Evolutionary conservation across 371 early-diverging fungal species (phyloP), one percentile per base, ranked within the genome.

Genomic region (Mortierella sp.): DNA sequence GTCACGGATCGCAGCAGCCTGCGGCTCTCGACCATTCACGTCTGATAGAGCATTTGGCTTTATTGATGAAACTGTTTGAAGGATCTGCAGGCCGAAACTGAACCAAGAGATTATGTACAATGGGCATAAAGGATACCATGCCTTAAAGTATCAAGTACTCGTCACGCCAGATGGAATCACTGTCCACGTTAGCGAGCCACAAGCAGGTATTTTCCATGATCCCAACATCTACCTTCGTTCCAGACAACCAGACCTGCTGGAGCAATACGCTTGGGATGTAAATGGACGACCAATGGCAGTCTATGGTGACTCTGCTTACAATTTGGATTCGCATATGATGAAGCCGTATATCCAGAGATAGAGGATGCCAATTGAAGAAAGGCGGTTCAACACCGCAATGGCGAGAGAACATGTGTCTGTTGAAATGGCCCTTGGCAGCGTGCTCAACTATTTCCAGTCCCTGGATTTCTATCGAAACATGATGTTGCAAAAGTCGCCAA

Each of bases 11-110:
- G 29, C 5, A 15, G 56, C 56, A 18, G 15, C 30, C 29, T 26
- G 56, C 56, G 56, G 29, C 56, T 60, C 56, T 68, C 11, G 57
- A 57, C n/a, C n/a, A n/a, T n/a, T n/a, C n/a, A n/a, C n/a, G n/a
- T n/a, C n/a, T n/a, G n/a, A n/a, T n/a, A n/a, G n/a, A 50, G 48
- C 23, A 11, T 66, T 60, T 14, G 66, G 53, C 23, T 66, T 60
- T 26, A 62, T 68, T 53, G 68, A 68, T 61, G 68, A 62, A 16
- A 68, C 68, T 18, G n/a, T 46, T 0, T 57, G 62, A 12, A 19
- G 25, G 30, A 55, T 60, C 28, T 60, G 60, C 12, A 57, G 60
- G 29, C 55, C 67, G 11, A 19, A n/a, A 4, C 21, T 14, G 19
- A 26, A 18, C 12, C 60, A 60, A 21, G 30, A 21, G 53, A 30